Percentiles rank a stretch among this genome's conserved stretches.
These are phyloP conservation scores for Cryptococcus amylolentus DNA, from an alignment of 1,284 basidiomycete genomes.

Conservation along the genomic window DNA sequence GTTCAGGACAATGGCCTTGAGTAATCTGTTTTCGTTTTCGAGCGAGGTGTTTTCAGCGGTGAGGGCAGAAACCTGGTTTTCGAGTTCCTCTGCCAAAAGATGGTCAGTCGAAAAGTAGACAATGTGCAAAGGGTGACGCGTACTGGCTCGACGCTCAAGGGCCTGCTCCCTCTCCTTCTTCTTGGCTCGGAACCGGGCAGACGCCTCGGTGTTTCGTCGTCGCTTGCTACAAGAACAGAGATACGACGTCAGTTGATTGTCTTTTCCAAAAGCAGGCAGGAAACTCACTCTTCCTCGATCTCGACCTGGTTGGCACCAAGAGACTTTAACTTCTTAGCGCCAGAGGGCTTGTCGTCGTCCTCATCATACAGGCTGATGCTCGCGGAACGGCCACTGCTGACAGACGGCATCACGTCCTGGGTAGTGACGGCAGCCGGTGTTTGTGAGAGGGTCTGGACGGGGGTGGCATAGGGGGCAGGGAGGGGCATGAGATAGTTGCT, in stretches of 20 bases:
- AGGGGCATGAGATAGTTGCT: conserved; percentile 27
- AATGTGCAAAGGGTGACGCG: conserved; percentile 5
- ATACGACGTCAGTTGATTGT: background rate
- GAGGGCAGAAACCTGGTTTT: conserved; percentile 72
- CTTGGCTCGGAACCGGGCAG: conserved; percentile 95
- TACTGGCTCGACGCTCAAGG: conserved; percentile 73
- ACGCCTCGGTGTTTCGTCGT: conserved; percentile 90
- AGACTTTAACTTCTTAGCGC: conserved; percentile 46
- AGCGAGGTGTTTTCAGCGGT: conserved; percentile 88
- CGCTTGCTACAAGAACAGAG: conserved; percentile 59
- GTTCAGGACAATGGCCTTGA: conserved; percentile 87
- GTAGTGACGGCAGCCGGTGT: conserved; percentile 4
- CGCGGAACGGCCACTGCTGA: background rate
- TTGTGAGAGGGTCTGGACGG: background rate
- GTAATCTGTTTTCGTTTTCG: conserved; percentile 88
- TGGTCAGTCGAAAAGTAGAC: background rate
- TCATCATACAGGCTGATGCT: background rate
- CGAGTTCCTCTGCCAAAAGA: conserved; percentile 65
- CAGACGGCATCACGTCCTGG: conserved; percentile 4
- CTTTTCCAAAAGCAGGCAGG: background rate
- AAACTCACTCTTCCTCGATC: conserved; percentile 43
- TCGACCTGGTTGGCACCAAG: conserved; percentile 37
- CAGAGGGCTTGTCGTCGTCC: conserved; percentile 26
- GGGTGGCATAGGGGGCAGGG: conserved; percentile 14
- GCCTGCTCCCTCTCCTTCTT: conserved; percentile 98